Evolutionary conservation across 116 monocot genomes (phyloP).

Genomic region (Cymodocea nodosa): DNA sequence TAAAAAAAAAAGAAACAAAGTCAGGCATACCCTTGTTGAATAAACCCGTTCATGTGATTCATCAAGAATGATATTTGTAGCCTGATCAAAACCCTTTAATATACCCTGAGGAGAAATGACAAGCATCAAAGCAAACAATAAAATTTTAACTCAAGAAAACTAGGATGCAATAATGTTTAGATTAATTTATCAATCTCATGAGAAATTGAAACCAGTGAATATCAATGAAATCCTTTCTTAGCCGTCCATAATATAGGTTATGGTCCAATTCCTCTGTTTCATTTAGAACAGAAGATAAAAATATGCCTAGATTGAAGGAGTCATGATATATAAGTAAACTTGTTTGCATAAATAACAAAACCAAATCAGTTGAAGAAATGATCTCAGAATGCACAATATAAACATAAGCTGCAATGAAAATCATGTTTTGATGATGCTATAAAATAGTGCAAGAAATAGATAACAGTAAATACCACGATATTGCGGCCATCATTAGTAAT

Average conservation of each 20-base stretch:
- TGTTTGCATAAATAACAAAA: too few species aligned
- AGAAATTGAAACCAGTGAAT: not conserved
- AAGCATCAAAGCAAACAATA: not conserved
- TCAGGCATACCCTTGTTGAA: slow-evolving; percentile 61
- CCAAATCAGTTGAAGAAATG: too few species aligned
- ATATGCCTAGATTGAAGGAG: too few species aligned
- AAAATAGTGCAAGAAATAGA: not conserved
- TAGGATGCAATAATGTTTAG: not conserved
- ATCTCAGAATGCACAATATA: not conserved
- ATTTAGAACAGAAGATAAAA: too few species aligned
- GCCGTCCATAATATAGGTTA: too few species aligned
- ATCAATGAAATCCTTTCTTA: not conserved
- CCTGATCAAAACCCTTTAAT: slow-evolving; percentile 92
- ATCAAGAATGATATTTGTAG: slow-evolving; percentile 94
- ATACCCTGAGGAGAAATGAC: slow-evolving; percentile 37
- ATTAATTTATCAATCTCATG: not conserved
- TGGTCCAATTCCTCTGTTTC: too few species aligned
- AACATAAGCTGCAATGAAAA: not conserved
- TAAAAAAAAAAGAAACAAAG: not conserved
- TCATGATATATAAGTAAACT: too few species aligned
- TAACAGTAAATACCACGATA: slow-evolving; percentile 47
- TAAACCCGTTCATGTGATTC: slow-evolving; percentile 97
- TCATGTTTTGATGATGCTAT: not conserved
- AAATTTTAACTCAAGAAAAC: not conserved
- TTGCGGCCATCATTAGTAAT: slow-evolving; percentile 96